phyloP scores from a whole-genome alignment of 2,329 filamentous ascomycete genomes.

The Exophiala alcalophila region DNA sequence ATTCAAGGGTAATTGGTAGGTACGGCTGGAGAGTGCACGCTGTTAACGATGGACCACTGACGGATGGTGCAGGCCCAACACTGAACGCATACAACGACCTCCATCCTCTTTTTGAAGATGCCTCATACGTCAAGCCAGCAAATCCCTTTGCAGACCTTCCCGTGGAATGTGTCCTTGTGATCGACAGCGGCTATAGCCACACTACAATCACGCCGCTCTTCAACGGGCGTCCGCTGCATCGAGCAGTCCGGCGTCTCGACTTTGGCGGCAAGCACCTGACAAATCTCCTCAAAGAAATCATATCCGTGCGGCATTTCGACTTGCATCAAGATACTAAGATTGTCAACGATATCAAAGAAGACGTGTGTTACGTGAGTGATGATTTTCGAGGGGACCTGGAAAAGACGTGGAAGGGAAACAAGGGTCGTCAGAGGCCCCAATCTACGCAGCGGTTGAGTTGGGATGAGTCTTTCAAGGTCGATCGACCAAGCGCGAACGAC shows the following conservation, averaged over 20 bases:
- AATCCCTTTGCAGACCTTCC: slow-evolving; percentile 41
- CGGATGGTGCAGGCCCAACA: slow-evolving; percentile 55
- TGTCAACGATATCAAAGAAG: slow-evolving; percentile 94
- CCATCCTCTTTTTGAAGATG: slow-evolving; percentile 64
- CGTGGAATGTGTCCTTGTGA: slow-evolving; percentile 80
- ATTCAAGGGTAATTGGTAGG: slow-evolving; percentile 70
- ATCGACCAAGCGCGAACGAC: slow-evolving; percentile 32
- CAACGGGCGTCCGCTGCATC: slow-evolving; percentile 73
- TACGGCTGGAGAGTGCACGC: slow-evolving; percentile 30
- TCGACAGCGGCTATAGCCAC: slow-evolving; percentile 91
- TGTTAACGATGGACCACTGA: slow-evolving; percentile 6
- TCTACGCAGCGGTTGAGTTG: slow-evolving; percentile 42
- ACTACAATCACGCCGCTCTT: slow-evolving; percentile 87
- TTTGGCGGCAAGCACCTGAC: slow-evolving; percentile 91
- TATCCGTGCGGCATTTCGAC: slow-evolving; percentile 89
- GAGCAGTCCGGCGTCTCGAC: slow-evolving; percentile 78
- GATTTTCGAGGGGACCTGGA: slow-evolving; percentile 79
- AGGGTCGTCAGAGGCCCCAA: slow-evolving; percentile 34
- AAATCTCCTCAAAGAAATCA: slow-evolving; percentile 84
- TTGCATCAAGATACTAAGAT: slow-evolving; percentile 92
- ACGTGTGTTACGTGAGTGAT: slow-evolving; percentile 75
- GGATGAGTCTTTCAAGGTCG: slow-evolving; percentile 46
- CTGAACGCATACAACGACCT: slow-evolving; percentile 82
- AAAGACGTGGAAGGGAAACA: slow-evolving; percentile 74
- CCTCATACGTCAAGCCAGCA: slow-evolving; percentile 41